Base-by-base conservation (phyloP, 148 eudicot genomes). In the Limonium bicolor region DNA sequence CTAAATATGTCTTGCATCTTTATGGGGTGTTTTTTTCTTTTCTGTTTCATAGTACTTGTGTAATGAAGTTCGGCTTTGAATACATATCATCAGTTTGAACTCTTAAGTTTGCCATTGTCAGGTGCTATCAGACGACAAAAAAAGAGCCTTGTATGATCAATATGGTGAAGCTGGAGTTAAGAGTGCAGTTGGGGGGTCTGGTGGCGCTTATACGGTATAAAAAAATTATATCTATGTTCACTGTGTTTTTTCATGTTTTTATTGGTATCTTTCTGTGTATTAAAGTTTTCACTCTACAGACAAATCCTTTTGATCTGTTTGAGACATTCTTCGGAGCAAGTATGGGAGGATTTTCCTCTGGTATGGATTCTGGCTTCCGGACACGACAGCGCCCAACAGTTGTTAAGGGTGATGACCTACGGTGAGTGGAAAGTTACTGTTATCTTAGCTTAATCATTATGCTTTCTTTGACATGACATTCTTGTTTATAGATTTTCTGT, bases 61-160 rank as follows among this genome's bases (percentile, higher is more conserved):
- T n/a, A n/a, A n/a, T 43, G 29, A 22, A 23, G 16, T 15, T 11
- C 14, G 4, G 13, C 1, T 1, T 22, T 43, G 29, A 22, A 27
- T 15, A 40, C 48, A 34, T 33, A 41, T 29, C 20, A 43, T 62
- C n/a, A n/a, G n/a, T 65, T 71, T 50, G 68, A 61, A 59, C 41
- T 48, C 73, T 78, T 71, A 76, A 51, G 59, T 67, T 20, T 31
- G 38, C 46, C 36, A 65, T 65, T 80, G 80, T 69, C 95, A 90
- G 99, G 93, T 90, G 60, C 71, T 84, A 80, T 90, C 95, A 81
- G 99, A 90, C 78, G 99, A 90, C 64, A 71, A 84, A 59, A 84
- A 84, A 62, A 75, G 99, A 70, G 78, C 93, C 52, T 51, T 90
- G 72, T 90, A 90, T 68, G 99, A 90, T 53, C 95, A 68, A 41